phyloP scores from a whole-genome alignment of 1,284 basidiomycete species.

The Rhodotorula glutinis region DNA sequence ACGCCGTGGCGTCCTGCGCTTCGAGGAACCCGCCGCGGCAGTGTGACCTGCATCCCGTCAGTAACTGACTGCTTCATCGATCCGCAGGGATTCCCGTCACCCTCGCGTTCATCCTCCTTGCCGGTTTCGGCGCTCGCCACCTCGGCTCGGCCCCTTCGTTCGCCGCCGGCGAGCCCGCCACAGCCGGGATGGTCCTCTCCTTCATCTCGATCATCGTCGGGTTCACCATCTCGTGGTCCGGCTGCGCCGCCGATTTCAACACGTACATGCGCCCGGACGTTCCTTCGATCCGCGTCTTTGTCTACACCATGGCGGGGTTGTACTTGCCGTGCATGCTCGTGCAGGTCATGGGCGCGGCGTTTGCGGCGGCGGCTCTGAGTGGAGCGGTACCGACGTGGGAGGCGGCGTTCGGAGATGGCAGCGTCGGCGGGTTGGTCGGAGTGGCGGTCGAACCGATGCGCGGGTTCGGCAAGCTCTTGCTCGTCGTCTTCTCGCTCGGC shows the following conservation, averaged over 20 bases:
- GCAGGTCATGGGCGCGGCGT: slow-evolving; percentile 49
- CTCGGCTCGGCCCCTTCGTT: slow-evolving; percentile 45
- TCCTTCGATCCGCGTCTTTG: slow-evolving; percentile 23
- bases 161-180: slow-evolving; percentile 36
- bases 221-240: slow-evolving; percentile 47
- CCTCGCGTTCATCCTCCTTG: slow-evolving; percentile 46
- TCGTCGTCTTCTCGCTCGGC: slow-evolving; percentile 71
- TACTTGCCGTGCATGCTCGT: slow-evolving; percentile 42
- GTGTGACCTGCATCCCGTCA: too few relatives aligned
- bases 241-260: slow-evolving; percentile 47
- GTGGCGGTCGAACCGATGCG: slow-evolving; percentile 37
- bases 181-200: slow-evolving; percentile 44
- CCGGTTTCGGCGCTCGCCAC: slow-evolving; percentile 46
- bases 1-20: too few relatives aligned
- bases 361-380: slow-evolving; percentile 44
- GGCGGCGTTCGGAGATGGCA: slow-evolving; percentile 48
- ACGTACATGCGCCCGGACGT: slow-evolving; percentile 39
- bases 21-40: too few relatives aligned
- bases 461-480: slow-evolving; percentile 76
- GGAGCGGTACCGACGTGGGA: slow-evolving; percentile 46
- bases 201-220: slow-evolving; percentile 48
- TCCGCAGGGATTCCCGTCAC: slow-evolving; percentile 45
- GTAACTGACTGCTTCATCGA: not conserved
- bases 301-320: slow-evolving; percentile 40
- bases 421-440: slow-evolving; percentile 48